Conservation (phyloP, 768 basidiomycete species). For the Collybia mongolica region DNA sequence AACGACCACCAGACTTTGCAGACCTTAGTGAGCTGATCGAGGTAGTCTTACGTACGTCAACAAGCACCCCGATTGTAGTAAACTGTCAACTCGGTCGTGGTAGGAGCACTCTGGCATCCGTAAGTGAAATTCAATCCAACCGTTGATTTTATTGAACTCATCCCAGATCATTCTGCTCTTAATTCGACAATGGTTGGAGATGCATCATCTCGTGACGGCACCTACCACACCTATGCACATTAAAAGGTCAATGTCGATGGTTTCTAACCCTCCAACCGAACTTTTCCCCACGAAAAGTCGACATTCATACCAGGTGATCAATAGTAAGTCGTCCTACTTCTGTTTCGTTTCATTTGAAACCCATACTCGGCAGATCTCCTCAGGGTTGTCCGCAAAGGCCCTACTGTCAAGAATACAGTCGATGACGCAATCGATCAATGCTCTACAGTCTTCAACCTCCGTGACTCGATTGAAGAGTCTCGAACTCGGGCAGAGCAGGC, state of each 20-base stretch:
- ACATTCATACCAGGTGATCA: conserved; percentile 84
- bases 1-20: conserved; percentile 73
- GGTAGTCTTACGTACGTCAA: conserved; percentile 67
- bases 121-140: conserved; percentile 27
- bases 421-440: conserved; percentile 90
- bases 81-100: conserved; percentile 96
- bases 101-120: conserved; percentile 88
- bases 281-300: conserved; percentile 30
- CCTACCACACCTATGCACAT: conserved; percentile 33
- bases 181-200: conserved; percentile 79
- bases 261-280: conserved; percentile 36
- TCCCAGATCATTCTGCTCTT: conserved; percentile 74
- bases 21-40: conserved; percentile 79
- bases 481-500: conserved; percentile 77
- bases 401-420: conserved; percentile 80
- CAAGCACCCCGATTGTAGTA: conserved; percentile 80
- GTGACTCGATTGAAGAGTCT: conserved; percentile 85
- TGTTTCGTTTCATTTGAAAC: conserved; percentile 1
- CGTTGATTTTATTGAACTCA: neutral
- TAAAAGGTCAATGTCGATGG: conserved; percentile 44
- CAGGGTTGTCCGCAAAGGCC: conserved; percentile 84
- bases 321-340: conserved; percentile 53
- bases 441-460: conserved; percentile 77
- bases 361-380: conserved; percentile 56
- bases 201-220: conserved; percentile 32